Evolutionary conservation across 371 early-diverging fungal species (phyloP).

Genomic region (Mortierella sp.): DNA sequence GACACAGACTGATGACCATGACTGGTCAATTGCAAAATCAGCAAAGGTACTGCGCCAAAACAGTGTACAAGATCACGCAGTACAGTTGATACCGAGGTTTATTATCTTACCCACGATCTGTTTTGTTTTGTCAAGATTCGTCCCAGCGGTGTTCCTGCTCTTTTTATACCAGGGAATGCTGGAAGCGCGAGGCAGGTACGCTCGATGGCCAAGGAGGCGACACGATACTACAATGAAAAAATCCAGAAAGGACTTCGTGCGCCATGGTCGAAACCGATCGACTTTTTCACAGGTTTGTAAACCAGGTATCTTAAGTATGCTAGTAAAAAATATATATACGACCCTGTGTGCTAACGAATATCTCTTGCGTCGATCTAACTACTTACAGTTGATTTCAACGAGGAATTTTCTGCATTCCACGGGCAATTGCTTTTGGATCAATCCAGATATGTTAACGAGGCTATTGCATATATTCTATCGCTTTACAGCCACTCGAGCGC

Average conservation of each 20-base stretch:
- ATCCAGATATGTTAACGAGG: conserved; percentile 88
- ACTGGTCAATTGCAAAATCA: conserved; percentile 24
- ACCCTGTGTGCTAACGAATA: too few species aligned
- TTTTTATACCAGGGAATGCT: conserved; percentile 97
- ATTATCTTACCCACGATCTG: neutral
- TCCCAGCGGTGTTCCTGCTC: conserved; percentile 83
- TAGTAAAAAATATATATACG: too few species aligned
- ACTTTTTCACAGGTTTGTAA: conserved; percentile 86
- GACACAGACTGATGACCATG: conserved; percentile 4
- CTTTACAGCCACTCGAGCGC: conserved; percentile 60
- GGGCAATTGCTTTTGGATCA: conserved; percentile 85
- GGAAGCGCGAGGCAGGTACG: conserved; percentile 93
- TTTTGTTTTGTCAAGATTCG: conserved; percentile 25
- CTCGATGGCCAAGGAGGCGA: conserved; percentile 83
- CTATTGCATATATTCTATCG: conserved; percentile 85
- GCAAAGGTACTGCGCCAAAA: conserved; percentile 22
- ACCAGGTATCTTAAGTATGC: neutral
- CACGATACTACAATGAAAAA: conserved; percentile 67
- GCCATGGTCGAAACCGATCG: conserved; percentile 68
- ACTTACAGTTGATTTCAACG: conserved; percentile 82
- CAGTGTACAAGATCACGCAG: neutral
- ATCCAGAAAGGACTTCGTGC: conserved; percentile 56
- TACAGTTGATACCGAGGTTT: neutral
- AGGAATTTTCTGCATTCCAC: conserved; percentile 93
- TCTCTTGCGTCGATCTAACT: conserved; percentile 25